Conservation (phyloP, 1,284 basidiomycete species). For the Malassezia obtusa region DNA sequence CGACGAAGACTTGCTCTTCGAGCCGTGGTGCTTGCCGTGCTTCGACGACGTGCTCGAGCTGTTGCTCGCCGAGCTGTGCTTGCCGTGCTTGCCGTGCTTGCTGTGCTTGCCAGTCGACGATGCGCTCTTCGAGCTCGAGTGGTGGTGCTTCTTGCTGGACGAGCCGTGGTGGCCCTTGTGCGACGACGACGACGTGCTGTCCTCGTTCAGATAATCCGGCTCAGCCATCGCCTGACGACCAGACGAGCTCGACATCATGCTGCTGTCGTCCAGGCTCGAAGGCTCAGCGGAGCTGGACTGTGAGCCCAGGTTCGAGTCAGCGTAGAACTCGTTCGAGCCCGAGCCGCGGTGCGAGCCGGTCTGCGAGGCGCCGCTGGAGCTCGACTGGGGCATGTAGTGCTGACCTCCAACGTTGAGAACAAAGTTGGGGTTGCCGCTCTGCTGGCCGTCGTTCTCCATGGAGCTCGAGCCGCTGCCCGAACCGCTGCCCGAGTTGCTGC, state of each 20-base stretch:
- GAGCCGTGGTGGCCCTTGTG: background rate
- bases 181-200: background rate
- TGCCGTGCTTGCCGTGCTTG: slow-evolving; percentile 3
- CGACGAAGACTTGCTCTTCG: background rate
- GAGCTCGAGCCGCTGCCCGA: too few relatives aligned
- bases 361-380: background rate
- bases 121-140: too few relatives aligned
- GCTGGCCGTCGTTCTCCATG: background rate
- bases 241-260: background rate
- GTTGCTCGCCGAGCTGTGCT: background rate
- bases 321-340: background rate
- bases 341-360: background rate
- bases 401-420: slow-evolving; percentile 2
- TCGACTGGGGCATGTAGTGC: background rate
- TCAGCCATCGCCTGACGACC: background rate
- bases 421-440: too few relatives aligned
- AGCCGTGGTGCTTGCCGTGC: background rate
- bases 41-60: background rate
- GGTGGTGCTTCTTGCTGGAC: too few relatives aligned
- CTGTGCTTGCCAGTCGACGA: background rate
- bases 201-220: background rate
- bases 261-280: background rate
- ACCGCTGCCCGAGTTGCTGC: too few relatives aligned
- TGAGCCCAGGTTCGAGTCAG: background rate
- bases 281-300: too few relatives aligned